phyloP scores from a whole-genome alignment of 2,329 filamentous ascomycete species.

The Talaromyces sp. region DNA sequence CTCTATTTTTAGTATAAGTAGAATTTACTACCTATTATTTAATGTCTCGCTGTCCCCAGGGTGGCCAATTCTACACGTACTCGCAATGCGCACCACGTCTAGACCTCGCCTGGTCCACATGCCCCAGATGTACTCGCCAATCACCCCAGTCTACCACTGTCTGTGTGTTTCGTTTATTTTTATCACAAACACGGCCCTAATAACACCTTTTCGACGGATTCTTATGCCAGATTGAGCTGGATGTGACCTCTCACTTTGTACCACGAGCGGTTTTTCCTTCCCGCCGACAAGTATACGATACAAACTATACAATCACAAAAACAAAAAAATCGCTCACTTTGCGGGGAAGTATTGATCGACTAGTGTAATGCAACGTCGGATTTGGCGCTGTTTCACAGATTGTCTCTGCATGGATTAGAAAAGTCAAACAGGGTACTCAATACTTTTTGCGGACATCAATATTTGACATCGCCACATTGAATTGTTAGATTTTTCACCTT shows the following conservation, averaged over 20 bases:
- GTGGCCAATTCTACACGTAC: background rate
- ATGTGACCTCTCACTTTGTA: background rate
- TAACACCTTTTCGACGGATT: background rate
- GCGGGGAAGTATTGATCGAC: no score
- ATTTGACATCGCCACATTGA: no score
- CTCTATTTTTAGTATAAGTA: no score
- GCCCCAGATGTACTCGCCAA: background rate
- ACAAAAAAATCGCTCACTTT: background rate
- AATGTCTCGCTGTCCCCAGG: background rate
- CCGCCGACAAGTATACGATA: background rate
- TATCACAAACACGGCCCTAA: background rate
- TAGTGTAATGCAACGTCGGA: background rate
- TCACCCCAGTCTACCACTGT: background rate
- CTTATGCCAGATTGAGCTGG: background rate
- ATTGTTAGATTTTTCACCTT: no score
- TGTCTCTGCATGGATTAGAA: no score
- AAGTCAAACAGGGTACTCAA: background rate
- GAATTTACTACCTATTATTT: background rate
- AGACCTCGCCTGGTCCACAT: background rate
- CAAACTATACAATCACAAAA: background rate
- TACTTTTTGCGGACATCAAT: background rate
- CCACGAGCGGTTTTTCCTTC: background rate
- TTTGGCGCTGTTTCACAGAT: background rate
- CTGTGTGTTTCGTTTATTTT: background rate
- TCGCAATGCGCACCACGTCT: background rate